Evolutionary conservation across 2,329 filamentous ascomycete genomes (phyloP).

Genomic region (Scopulariopsis brevicaulis): DNA sequence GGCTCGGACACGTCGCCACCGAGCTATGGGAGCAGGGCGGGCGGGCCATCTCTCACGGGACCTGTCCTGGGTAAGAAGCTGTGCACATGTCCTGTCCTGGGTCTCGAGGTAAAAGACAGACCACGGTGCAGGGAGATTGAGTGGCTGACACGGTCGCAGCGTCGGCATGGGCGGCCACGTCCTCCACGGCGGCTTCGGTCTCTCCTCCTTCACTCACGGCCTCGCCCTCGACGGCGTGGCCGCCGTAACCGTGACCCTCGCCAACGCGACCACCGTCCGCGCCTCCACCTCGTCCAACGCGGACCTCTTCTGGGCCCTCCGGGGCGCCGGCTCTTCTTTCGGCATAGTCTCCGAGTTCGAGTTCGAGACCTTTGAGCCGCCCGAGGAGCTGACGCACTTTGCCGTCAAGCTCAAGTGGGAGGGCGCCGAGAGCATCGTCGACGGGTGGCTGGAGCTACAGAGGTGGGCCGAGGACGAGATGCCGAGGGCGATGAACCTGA

Average conservation of each 20-base stretch:
- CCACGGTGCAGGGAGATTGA: background rate
- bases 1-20: constrained; percentile 29
- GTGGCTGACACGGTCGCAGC: constrained; percentile 7
- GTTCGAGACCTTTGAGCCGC: constrained; percentile 25
- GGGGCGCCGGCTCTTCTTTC: constrained; percentile 40
- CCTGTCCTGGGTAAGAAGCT: constrained; percentile 21
- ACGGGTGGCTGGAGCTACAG: constrained; percentile 14
- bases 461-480: constrained; percentile 10
- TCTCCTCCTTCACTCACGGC: constrained; percentile 12
- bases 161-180: constrained; percentile 34
- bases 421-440: background rate
- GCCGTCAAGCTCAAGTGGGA: constrained; percentile 9
- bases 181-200: constrained; percentile 26
- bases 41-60: constrained; percentile 27
- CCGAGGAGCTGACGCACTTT: constrained; percentile 17
- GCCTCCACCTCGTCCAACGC: constrained; percentile 33
- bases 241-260: constrained; percentile 34
- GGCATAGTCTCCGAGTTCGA: constrained; percentile 26
- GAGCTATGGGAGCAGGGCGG: constrained; percentile 20
- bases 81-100: background rate
- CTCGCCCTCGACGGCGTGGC: constrained; percentile 21
- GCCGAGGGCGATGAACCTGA: constrained; percentile 16
- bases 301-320: constrained; percentile 54
- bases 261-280: constrained; percentile 29
- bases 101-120: background rate